Evolutionary conservation across 2,329 filamentous ascomycete genomes (phyloP), one percentile per base, ranked within the genome.

Genomic region (Fusarium sp.): DNA sequence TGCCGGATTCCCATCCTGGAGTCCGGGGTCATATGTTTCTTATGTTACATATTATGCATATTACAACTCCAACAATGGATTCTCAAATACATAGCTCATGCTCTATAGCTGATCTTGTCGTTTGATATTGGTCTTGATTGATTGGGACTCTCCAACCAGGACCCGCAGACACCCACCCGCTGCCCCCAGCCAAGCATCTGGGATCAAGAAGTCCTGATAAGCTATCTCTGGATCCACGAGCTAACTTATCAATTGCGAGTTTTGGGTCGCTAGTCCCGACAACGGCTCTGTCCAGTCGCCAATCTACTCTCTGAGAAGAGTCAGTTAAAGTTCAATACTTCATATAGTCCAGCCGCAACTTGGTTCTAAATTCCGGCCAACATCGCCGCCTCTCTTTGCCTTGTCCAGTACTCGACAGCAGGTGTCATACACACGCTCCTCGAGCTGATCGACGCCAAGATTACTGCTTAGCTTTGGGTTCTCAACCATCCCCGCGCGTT

Each of bases 221-320:
- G 68, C 66, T 69, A 69, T 69, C 68, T 70, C 37, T 50, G 27
- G 52, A 53, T 59, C 54, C 57, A 67, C 25, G 46, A 59, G 44
- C 52, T 66, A 33, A 33, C 31, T 33, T 33, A 60, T 66, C 64
- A 63, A 44, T 49, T 42, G 48, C 47, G 42, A 61, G 52, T 46
- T 35, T 51, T 66, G 54, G 41, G 52, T 58, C 49, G 55, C 51
- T 66, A 63, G 53, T 63, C 49, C 59, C 64, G 59, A 66, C 50
- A 53, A 56, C 66, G 57, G 56, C 46, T 44, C 49, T 42, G 47
- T 39, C 50, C 53, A 37, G 49, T 42, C 25, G 25, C 35, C 44
- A 58, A 62, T 51, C 43, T 43, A 38, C 42, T 43, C 53, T 41
- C 15, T 53, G 35, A 21, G 42, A 32, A 53, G 46, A 61, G 45